Evolutionary conservation across 2,329 filamentous ascomycete species (phyloP).

Genomic region (Aspergillus puulaauensis): DNA sequence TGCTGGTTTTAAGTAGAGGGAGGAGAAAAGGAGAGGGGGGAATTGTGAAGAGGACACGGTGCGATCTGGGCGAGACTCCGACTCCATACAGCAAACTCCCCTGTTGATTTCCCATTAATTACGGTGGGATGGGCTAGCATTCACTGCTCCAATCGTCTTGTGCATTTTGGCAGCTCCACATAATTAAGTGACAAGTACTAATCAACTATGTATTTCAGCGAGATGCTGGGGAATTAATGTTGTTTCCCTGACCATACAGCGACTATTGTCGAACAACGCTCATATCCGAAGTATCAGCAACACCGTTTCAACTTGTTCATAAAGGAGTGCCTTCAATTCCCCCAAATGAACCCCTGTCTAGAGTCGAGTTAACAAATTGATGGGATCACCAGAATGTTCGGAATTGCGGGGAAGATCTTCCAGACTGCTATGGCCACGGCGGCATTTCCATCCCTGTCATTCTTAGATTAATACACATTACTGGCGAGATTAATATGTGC

Average conservation of each 20-base stretch:
- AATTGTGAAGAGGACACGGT: constrained; percentile 19
- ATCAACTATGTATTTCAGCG: neutral
- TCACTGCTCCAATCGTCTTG: neutral
- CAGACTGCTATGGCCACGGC: constrained; percentile 2
- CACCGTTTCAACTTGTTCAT: neutral
- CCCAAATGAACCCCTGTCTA: neutral
- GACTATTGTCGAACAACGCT: no score
- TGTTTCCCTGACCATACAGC: no score
- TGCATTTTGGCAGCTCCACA: neutral
- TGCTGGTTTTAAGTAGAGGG: constrained; percentile 3
- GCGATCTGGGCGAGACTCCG: constrained; percentile 6
- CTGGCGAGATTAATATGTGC: neutral
- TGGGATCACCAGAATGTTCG: constrained; percentile 2
- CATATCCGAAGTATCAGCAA: no score
- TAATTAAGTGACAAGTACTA: neutral
- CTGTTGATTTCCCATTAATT: neutral
- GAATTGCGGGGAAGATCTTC: constrained; percentile 20
- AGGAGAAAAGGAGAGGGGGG: neutral
- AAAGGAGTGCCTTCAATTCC: neutral
- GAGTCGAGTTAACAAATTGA: neutral
- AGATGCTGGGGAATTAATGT: neutral
- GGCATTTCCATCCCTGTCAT: neutral
- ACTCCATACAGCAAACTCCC: constrained; percentile 1
- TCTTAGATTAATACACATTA: neutral
- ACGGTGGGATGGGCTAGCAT: neutral